phyloP scores from a whole-genome alignment of 1,284 basidiomycete species.

The Cutaneotrichosporon arboriforme region DNA sequence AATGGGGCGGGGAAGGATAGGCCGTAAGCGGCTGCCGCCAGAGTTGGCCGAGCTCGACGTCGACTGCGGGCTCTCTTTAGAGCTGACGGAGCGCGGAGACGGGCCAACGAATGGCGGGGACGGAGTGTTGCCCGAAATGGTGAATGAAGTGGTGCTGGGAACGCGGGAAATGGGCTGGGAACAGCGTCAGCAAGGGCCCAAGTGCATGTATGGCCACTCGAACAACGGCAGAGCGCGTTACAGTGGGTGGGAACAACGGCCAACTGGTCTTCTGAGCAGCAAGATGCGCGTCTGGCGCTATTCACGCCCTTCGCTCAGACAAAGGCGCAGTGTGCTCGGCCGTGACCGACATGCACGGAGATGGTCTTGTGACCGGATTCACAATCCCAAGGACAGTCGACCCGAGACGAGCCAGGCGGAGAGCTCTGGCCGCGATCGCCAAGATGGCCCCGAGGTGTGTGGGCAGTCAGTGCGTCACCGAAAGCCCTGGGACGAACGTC shows the following conservation, averaged over 20 bases:
- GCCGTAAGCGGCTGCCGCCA: slow-evolving; percentile 25
- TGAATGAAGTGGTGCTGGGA: slow-evolving; percentile 14
- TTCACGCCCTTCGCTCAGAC: too few relatives aligned
- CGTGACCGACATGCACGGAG: too few relatives aligned
- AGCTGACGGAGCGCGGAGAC: slow-evolving; percentile 39
- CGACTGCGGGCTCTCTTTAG: slow-evolving; percentile 24
- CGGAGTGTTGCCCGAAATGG: slow-evolving; percentile 36
- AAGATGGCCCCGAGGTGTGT: too few relatives aligned
- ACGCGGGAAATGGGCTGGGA: neutral
- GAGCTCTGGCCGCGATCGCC: too few relatives aligned
- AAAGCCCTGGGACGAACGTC: too few relatives aligned
- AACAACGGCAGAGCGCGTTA: too few relatives aligned
- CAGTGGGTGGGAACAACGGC: too few relatives aligned
- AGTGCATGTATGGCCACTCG: neutral
- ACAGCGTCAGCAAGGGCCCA: neutral
- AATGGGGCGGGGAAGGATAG: slow-evolving; percentile 39
- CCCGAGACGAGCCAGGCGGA: too few relatives aligned
- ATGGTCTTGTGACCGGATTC: too few relatives aligned
- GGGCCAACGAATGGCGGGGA: slow-evolving; percentile 39
- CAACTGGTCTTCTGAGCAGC: too few relatives aligned
- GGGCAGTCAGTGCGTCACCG: too few relatives aligned
- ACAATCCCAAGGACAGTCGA: too few relatives aligned
- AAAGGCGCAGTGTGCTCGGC: neutral
- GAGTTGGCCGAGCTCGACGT: slow-evolving; percentile 16
- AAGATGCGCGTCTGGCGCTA: neutral